Evolutionary conservation across 2,329 filamentous ascomycete species (phyloP), one percentile per base, ranked within the genome.

Genomic region (Fusarium torulosum): DNA sequence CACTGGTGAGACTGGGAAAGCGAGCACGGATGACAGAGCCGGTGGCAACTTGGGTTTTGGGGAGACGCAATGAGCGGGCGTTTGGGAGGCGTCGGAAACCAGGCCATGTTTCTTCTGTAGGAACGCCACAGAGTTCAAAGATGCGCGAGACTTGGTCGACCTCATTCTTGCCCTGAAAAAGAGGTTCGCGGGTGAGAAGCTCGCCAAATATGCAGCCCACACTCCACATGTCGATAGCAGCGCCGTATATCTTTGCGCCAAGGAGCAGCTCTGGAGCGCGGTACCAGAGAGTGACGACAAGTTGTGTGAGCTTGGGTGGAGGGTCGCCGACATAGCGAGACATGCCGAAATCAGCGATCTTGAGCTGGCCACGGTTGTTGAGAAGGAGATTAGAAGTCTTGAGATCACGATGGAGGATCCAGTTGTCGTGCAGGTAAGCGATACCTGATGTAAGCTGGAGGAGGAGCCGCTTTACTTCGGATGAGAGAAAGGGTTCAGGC

Each of bases 301-400:
- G 87, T 76, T 95, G 91, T 4, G 96, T 98, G 62, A 98, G 85
- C 66, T 91, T 91, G 2, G 89, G 86, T 1, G 89, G 84, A 6
- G 95, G 94, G 71, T 93, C 89, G 50, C 91, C 91, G 56, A 92
- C 91, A 80, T 96, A 96, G 27, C 96, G 88, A 5, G 96, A 95
- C 93, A 99, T 97, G 78, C 96, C 96, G 76, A 99, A 99, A 80
- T 99, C 96, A 62, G 96, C 96, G 67, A 99, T 90, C 79, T 97
- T 97, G 79, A 99, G 90, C 77, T 92, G 90, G 44, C 96, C 96
- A 44, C 94, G 92, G 82, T 98, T 98, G 82, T 93, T 96, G 80
- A 99, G 91, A 45, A 99, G 89, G 45, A 99, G 89, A 75, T 97
- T 97, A 47, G 92, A 95, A 5, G 94, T 96, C 79, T 97, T 97